Base-by-base conservation (phyloP, 1,284 basidiomycete species). In the Tilletiaria anomala region DNA sequence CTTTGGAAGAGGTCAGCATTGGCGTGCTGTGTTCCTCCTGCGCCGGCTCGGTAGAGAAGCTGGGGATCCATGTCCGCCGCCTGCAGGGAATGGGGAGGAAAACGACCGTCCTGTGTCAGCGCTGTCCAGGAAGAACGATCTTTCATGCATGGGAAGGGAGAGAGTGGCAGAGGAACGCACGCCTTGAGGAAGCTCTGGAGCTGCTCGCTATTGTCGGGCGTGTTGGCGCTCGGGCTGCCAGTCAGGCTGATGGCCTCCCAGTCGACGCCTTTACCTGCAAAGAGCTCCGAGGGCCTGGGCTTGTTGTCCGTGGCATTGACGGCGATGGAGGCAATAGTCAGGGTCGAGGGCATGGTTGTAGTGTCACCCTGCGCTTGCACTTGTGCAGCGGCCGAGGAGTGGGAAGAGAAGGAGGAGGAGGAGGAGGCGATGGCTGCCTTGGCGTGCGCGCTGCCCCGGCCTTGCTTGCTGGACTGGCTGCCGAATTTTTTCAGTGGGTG, bases 261-360 rank as follows among this genome's bases (percentile, higher is more conserved):
- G 35, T 54, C 47, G 17, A 60, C 50, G 21, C 55, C 58, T 35
- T 58, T 57, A 29, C 55, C 58, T 11, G 55, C 58, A 33, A 57
- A 60, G 18, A 56, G 44, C 21, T 60, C 58, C 12, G 53, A 55
- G n/a, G n/a, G n/a, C n/a, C n/a, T n/a, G n/a, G n/a, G n/a, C n/a
- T n/a, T n/a, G n/a, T n/a, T n/a, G n/a, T n/a, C n/a, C n/a, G n/a
- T n/a, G n/a, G n/a, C n/a, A n/a, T n/a, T n/a, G n/a, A n/a, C n/a
- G n/a, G n/a, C n/a, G n/a, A n/a, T n/a, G n/a, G n/a, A n/a, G n/a
- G n/a, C n/a, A n/a, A n/a, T n/a, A n/a, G n/a, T n/a, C n/a, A n/a
- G n/a, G n/a, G n/a, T n/a, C n/a, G n/a, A n/a, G n/a, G n/a, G n/a
- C n/a, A n/a, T n/a, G n/a, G n/a, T n/a, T n/a, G n/a, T n/a, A n/a